phyloP scores from a whole-genome alignment of 139 green algal genomes.

The Zygnema circumcarinatum region DNA sequence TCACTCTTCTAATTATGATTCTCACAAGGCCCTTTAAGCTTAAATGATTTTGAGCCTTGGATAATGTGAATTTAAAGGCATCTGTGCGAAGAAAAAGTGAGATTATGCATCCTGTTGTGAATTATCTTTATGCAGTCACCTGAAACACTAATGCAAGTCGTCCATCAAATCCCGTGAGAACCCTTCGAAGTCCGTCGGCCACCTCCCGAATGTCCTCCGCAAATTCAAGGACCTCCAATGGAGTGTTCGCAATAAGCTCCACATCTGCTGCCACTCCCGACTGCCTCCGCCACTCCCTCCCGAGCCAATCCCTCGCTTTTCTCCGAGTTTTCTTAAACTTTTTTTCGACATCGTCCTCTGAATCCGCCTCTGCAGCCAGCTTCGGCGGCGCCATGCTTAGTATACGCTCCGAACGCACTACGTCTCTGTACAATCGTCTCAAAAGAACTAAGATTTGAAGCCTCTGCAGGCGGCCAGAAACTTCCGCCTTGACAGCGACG shows the following conservation, averaged over 20 bases:
- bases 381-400: conserved; percentile 34
- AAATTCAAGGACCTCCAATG: conserved; percentile 37
- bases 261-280: neutral
- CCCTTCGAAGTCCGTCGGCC: conserved; percentile 15
- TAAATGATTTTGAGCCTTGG: too few relatives aligned
- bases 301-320: conserved; percentile 14
- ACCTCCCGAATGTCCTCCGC: conserved; percentile 42
- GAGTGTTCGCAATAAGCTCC: conserved; percentile 18
- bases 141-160: conserved; percentile 29
- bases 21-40: too few relatives aligned
- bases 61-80: too few relatives aligned
- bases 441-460: conserved; percentile 46
- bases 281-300: neutral
- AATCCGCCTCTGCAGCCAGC: conserved; percentile 13
- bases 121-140: too few relatives aligned
- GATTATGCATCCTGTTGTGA: too few relatives aligned
- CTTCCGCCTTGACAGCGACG: conserved; percentile 21
- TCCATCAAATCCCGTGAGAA: conserved; percentile 20
- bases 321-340: neutral
- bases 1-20: too few relatives aligned
- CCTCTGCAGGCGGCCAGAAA: conserved; percentile 17
- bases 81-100: too few relatives aligned
- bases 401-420: conserved; percentile 26
- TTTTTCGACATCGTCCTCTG: neutral
- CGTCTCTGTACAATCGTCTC: conserved; percentile 45